These are phyloP conservation scores for Clonostachys sp. DNA, from an alignment of 2,329 filamentous ascomycete species.

Conservation along the genomic window DNA sequence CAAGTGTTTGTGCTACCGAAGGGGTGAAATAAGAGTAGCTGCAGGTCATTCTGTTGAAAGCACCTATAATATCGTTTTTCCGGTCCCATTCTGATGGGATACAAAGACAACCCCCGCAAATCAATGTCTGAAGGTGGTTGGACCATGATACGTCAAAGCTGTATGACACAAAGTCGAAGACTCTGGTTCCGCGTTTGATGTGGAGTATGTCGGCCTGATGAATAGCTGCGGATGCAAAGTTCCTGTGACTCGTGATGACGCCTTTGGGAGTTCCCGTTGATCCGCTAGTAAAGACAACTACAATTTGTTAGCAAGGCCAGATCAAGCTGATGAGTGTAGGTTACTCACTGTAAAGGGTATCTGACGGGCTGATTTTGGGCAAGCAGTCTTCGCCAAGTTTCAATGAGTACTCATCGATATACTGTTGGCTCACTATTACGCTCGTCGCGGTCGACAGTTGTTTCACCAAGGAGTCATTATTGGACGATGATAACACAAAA, in stretches of 20 bases:
- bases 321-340: no score
- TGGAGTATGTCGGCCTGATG: conserved; percentile 19
- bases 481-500: no score
- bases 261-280: conserved; percentile 13
- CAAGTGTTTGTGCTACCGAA: conserved; percentile 2
- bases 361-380: no score
- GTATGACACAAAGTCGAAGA: neutral
- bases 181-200: neutral
- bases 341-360: no score
- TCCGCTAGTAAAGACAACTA: conserved; percentile 8
- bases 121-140: neutral
- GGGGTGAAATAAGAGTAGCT: conserved; percentile 7
- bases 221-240: conserved; percentile 16
- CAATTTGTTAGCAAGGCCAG: no score
- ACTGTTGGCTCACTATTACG: no score
- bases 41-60: conserved; percentile 1
- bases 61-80: neutral
- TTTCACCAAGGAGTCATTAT: no score
- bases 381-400: no score
- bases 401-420: no score
- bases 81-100: conserved; percentile 1
- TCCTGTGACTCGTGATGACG: conserved; percentile 10
- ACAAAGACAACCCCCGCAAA: conserved; percentile 3
- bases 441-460: no score
- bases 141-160: neutral